Evolutionary conservation across 1,284 basidiomycete species (phyloP).

Genomic region (Testicularia cyperi): DNA sequence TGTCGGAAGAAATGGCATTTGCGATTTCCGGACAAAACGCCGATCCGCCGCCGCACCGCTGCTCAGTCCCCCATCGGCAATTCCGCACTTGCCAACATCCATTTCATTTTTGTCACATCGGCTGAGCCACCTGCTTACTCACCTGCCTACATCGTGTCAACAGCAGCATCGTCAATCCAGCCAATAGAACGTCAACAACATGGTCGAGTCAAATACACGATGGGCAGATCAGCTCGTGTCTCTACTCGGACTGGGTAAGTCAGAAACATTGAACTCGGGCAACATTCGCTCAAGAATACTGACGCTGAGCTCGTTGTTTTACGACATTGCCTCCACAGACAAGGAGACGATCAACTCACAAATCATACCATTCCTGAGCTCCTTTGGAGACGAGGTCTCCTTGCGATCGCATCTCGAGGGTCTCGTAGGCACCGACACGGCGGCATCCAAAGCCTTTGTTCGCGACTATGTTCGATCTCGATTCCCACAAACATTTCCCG

Average conservation of each 20-base stretch:
- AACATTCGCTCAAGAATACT: neutral
- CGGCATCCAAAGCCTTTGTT: slow-evolving; percentile 20
- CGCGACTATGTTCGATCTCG: slow-evolving; percentile 22
- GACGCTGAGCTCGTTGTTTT: neutral
- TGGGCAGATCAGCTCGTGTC: slow-evolving; percentile 37
- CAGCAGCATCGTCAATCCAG: no score
- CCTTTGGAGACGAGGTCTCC: slow-evolving; percentile 20
- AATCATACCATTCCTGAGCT: slow-evolving; percentile 37
- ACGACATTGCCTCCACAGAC: slow-evolving; percentile 10
- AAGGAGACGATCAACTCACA: slow-evolving; percentile 31
- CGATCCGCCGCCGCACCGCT: no score
- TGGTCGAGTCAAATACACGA: slow-evolving; percentile 15
- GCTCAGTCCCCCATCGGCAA: no score
- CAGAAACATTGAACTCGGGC: neutral
- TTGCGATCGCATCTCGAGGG: slow-evolving; percentile 29
- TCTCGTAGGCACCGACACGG: slow-evolving; percentile 23
- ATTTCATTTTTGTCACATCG: no score
- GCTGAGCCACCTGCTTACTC: no score
- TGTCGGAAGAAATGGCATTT: no score
- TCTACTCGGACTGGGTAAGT: slow-evolving; percentile 16
- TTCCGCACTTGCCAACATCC: no score
- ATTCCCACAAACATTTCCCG: slow-evolving; percentile 9
- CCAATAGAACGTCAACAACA: no score
- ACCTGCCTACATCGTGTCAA: no score
- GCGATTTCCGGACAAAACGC: no score